Evolutionary conservation across 2,329 filamentous ascomycete species (phyloP), one percentile per base, ranked within the genome.

Genomic region (Penicillium hordei): DNA sequence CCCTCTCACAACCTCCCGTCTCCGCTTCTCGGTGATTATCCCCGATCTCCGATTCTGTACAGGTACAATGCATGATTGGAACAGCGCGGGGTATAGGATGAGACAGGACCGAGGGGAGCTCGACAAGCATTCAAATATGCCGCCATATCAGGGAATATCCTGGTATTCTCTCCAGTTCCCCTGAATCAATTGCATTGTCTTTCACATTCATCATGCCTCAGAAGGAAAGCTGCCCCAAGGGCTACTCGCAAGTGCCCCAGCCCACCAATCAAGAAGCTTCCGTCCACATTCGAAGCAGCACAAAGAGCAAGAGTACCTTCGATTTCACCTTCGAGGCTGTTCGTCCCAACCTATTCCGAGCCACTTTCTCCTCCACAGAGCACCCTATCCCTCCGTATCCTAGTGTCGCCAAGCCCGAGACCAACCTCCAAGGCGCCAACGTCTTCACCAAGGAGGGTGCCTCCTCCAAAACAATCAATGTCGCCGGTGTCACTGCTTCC

Each of bases 331-430:
- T 90, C 60, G 84, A 89, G 68, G 79, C 83, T 0, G 65, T 90
- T 31, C 80, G 82, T 17, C 77, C 81, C 21, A 87, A 86, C 50
- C 75, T 90, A 17, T 91, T 90, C 73, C 79, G 87, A 42, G 88
- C 87, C 1, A 87, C 85, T 0, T 90, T 90, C 68, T 81, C 82
- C 1, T 87, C 87, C 0, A 67, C 78, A 15, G 78, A 79, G 2
- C 87, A 90, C 65, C 84, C 84, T 7, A 69, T 89, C 2, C 86
- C 88, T 29, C 87, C 87, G 1, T 84, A 85, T 65, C 87, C 87
- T 8, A 88, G 85, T 54, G 79, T 84, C 5, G 71, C 70, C 8
- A 76, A 77, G n/a, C 81, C 81, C 1, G 60, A 70, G 15, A 70
- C 70, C 13, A 68, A 76, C 12, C 63, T 82, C 2, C 62, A 70